A percentile compares a stretch with the other conserved stretches of the same genome.
These are phyloP conservation scores for Pholiota microspora DNA, from an alignment of 768 basidiomycete species.

Conservation along the genomic window DNA sequence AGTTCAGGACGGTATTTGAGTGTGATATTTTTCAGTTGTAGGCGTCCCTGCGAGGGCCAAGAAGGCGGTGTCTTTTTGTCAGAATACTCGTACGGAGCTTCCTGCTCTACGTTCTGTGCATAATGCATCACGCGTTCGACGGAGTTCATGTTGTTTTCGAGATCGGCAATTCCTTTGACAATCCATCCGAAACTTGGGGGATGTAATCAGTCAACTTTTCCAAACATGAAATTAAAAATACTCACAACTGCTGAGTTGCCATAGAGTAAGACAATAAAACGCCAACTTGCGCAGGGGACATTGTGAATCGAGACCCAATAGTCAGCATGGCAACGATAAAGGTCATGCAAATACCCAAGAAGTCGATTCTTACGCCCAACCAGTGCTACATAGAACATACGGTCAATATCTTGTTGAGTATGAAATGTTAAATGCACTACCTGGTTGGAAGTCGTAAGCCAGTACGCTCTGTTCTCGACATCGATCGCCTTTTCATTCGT, in stretches of 20 bases:
- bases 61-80: constrained; percentile 53
- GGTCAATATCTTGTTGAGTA: constrained; percentile 30
- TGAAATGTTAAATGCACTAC: constrained; percentile 24
- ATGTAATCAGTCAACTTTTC: constrained; percentile 2
- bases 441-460: constrained; percentile 84
- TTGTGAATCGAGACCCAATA: constrained; percentile 67
- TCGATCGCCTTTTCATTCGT: constrained; percentile 80
- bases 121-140: constrained; percentile 86
- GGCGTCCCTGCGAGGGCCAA: constrained; percentile 76
- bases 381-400: constrained; percentile 42
- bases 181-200: constrained; percentile 64
- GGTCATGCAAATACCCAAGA: constrained; percentile 68
- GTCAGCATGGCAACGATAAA: constrained; percentile 80
- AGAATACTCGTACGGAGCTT: constrained; percentile 65
- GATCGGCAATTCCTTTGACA: constrained; percentile 75
- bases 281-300: constrained; percentile 79
- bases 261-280: constrained; percentile 78
- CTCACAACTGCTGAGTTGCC: constrained; percentile 66
- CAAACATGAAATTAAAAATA: constrained; percentile 3
- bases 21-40: constrained; percentile 74
- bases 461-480: constrained; percentile 88
- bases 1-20: constrained; percentile 86
- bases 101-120: constrained; percentile 78
- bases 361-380: constrained; percentile 87
- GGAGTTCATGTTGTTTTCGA: constrained; percentile 94